These are phyloP conservation scores for Sporisorium reilianum DNA, from an alignment of 1,284 basidiomycete genomes.

Conservation along the genomic window DNA sequence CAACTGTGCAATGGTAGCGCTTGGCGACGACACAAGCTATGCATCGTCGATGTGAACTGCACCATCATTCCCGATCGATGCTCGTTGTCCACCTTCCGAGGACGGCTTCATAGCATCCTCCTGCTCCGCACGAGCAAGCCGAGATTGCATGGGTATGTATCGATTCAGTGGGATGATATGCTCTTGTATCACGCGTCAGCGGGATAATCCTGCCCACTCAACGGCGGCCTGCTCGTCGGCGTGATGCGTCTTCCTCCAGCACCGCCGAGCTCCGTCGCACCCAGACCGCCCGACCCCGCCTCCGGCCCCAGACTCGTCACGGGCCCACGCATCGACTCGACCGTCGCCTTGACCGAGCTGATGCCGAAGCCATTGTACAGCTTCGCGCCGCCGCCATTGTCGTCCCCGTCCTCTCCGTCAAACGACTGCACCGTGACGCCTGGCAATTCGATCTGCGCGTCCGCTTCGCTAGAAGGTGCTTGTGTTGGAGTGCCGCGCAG, in stretches of 20 bases:
- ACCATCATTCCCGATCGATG: neutral
- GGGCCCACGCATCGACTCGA: conserved; percentile 59
- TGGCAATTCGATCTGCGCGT: conserved; percentile 47
- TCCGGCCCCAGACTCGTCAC: conserved; percentile 15
- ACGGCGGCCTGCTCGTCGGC: conserved; percentile 55
- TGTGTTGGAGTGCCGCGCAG: conserved; percentile 8
- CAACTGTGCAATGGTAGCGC: neutral
- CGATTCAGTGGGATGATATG: neutral
- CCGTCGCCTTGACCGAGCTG: conserved; percentile 64
- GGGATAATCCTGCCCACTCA: conserved; percentile 29
- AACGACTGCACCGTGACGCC: conserved; percentile 61
- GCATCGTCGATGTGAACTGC: neutral
- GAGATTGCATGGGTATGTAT: neutral
- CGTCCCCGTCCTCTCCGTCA: conserved; percentile 37
- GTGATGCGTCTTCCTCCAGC: conserved; percentile 48
- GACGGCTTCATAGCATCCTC: neutral
- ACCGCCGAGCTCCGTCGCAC: conserved; percentile 3
- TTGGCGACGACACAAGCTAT: neutral
- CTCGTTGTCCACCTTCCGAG: neutral
- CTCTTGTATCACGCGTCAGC: neutral
- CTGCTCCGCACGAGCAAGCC: neutral
- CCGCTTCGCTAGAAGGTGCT: neutral
- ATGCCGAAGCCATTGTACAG: conserved; percentile 55
- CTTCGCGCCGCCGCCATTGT: conserved; percentile 20
- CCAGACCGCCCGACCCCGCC: conserved; percentile 5